Evolutionary conservation across 208 protist species (phyloP).

Genomic region (Herpetomonas samuelpessoai): DNA sequence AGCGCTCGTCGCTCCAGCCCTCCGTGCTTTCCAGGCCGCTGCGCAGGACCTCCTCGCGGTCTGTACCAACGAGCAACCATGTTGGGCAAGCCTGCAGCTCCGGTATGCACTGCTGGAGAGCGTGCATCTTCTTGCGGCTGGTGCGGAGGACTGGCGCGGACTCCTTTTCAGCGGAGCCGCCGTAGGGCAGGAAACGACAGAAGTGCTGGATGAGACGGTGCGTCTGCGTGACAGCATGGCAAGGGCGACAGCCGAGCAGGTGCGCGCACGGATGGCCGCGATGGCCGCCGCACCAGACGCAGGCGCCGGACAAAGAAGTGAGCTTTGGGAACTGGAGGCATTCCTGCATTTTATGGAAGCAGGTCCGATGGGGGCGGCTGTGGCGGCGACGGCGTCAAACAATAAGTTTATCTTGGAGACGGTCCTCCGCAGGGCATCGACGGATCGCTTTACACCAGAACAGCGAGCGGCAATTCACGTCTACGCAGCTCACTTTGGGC

Average conservation of each 20-base stretch:
- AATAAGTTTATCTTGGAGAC: background rate
- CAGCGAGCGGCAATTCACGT: constrained; percentile 11
- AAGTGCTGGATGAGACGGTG: constrained; percentile 2
- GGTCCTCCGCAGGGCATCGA: constrained; percentile 6
- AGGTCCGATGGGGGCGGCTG: background rate
- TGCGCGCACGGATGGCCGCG: background rate
- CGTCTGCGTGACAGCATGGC: constrained; percentile 23
- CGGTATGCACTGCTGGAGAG: constrained; percentile 21
- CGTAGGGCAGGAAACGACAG: background rate
- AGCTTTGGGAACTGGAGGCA: background rate
- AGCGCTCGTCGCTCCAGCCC: constrained; percentile 16
- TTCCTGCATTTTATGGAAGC: background rate
- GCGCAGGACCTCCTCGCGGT: background rate
- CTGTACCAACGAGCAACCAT: background rate
- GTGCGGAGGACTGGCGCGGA: constrained; percentile 32
- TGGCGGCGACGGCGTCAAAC: background rate
- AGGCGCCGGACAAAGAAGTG: background rate
- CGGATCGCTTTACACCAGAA: constrained; percentile 9
- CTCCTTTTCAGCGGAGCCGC: background rate
- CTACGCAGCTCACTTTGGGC: too few species aligned
- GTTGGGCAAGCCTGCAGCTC: background rate
- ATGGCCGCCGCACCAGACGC: background rate
- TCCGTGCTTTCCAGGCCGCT: constrained; percentile 12
- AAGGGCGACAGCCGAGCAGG: background rate
- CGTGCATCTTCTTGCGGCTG: constrained; percentile 17